These are phyloP conservation scores for Serendipita sp. DNA, from an alignment of 1,284 basidiomycete genomes.

Conservation along the genomic window DNA sequence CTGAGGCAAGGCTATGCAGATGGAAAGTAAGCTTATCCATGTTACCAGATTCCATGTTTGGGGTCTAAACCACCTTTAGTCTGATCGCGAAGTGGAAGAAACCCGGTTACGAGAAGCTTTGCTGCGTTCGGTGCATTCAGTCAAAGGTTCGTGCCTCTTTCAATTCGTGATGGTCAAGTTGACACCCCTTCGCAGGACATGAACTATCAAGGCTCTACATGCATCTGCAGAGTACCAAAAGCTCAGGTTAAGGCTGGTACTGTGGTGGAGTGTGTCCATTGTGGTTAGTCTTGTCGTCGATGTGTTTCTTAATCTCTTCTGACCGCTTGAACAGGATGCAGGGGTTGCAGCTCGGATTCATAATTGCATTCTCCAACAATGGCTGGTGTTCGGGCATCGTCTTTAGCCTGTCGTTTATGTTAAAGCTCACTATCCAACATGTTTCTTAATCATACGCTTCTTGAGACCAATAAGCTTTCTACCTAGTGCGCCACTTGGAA, in stretches of 20 bases:
- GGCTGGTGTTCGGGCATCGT: too few relatives aligned
- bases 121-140: constrained; percentile 94
- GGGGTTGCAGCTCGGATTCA: constrained; percentile 74
- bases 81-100: constrained; percentile 99
- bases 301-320: constrained; percentile 9
- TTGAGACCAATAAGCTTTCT: too few relatives aligned
- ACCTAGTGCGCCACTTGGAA: too few relatives aligned
- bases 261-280: constrained; percentile 94
- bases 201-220: constrained; percentile 99
- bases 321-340: constrained; percentile 38
- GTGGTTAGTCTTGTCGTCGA: constrained; percentile 47
- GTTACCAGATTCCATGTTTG: background rate
- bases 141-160: constrained; percentile 46
- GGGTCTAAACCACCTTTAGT: constrained; percentile 30
- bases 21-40: constrained; percentile 61
- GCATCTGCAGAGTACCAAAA: constrained; percentile 95
- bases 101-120: constrained; percentile 94
- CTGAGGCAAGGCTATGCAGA: constrained; percentile 96
- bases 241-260: constrained; percentile 81
- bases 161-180: background rate
- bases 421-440: too few relatives aligned
- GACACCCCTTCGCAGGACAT: constrained; percentile 53
- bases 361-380: constrained; percentile 18
- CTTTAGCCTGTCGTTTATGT: too few relatives aligned
- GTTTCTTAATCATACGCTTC: too few relatives aligned